These are phyloP conservation scores for Aspergillus vadensis DNA, from an alignment of 2,329 filamentous ascomycete species.

Conservation along the genomic window DNA sequence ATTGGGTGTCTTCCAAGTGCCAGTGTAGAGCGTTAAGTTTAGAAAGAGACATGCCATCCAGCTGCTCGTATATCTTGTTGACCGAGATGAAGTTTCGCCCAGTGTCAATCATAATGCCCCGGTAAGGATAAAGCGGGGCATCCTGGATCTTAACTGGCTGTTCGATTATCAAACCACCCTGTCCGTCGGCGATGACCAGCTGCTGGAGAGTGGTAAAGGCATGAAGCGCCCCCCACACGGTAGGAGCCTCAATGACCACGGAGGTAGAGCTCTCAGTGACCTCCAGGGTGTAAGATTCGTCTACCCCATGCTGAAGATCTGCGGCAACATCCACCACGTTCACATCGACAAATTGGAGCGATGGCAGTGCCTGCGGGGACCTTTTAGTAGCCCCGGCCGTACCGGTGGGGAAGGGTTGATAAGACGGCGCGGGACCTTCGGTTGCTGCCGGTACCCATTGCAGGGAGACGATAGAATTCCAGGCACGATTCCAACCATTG, in stretches of 20 bases:
- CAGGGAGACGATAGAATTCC: constrained; percentile 50
- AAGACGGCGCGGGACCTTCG: constrained; percentile 55
- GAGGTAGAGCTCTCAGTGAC: constrained; percentile 43
- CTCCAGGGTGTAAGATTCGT: constrained; percentile 58
- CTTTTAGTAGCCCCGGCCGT: constrained; percentile 27
- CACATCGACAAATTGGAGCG: constrained; percentile 50
- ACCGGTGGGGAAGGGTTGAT: constrained; percentile 53
- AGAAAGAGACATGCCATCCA: constrained; percentile 57
- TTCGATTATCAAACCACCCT: constrained; percentile 52
- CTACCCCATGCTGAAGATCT: constrained; percentile 57
- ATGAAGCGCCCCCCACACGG: constrained; percentile 58
- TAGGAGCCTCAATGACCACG: constrained; percentile 52
- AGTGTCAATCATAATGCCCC: constrained; percentile 58
- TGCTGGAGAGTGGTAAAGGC: constrained; percentile 62
- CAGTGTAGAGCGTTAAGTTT: constrained; percentile 62
- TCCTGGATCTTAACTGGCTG: constrained; percentile 56
- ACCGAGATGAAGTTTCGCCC: constrained; percentile 58
- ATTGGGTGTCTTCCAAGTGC: constrained; percentile 59
- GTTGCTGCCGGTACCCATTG: constrained; percentile 58
- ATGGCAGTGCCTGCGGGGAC: constrained; percentile 32
- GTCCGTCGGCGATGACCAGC: constrained; percentile 53
- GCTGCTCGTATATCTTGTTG: constrained; percentile 56
- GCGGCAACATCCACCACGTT: constrained; percentile 49
- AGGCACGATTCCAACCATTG: constrained; percentile 55
- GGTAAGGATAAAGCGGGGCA: constrained; percentile 55